Percentiles rank a stretch among this genome's conserved stretches.
These are phyloP conservation scores for Lojkania enalia DNA, from an alignment of 2,329 filamentous ascomycete genomes.

Conservation along the genomic window DNA sequence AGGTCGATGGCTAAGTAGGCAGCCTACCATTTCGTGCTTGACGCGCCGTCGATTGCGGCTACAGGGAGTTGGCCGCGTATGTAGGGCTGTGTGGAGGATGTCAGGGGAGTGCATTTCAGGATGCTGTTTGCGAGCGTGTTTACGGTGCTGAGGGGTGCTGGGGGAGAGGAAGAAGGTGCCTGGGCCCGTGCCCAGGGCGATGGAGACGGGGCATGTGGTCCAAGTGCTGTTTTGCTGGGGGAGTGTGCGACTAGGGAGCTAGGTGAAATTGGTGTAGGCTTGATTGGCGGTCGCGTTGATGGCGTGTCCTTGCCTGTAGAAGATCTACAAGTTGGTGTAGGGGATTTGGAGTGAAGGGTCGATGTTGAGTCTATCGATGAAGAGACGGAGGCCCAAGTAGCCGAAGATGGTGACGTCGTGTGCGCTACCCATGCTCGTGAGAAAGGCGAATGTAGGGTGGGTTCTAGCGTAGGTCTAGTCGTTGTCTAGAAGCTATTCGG, in stretches of 20 bases:
- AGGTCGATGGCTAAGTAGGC: conserved; percentile 62
- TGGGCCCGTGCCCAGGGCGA: conserved; percentile 56
- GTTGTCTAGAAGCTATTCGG: conserved; percentile 68
- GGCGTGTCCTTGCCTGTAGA: conserved; percentile 69
- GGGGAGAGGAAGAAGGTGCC: conserved; percentile 52
- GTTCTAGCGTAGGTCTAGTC: conserved; percentile 64
- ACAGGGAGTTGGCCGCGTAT: conserved; percentile 70
- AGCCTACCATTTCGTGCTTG: conserved; percentile 70
- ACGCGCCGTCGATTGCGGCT: conserved; percentile 66
- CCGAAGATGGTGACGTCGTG: conserved; percentile 70
- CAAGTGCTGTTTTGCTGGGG: conserved; percentile 60
- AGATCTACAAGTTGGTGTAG: conserved; percentile 62
- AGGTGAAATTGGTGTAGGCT: conserved; percentile 65
- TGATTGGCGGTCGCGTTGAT: conserved; percentile 64
- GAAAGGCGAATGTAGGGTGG: conserved; percentile 70
- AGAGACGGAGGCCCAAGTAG: conserved; percentile 66
- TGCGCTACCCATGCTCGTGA: conserved; percentile 71
- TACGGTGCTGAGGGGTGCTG: conserved; percentile 57
- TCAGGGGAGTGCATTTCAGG: conserved; percentile 62
- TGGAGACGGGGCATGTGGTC: conserved; percentile 58
- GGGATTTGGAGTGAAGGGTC: conserved; percentile 68
- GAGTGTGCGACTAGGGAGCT: conserved; percentile 51
- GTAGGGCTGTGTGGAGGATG: conserved; percentile 52
- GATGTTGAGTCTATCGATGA: conserved; percentile 63
- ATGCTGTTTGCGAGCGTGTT: conserved; percentile 63